Conservation (phyloP, 2,329 filamentous ascomycete species). For the Talaromyces sp. region DNA sequence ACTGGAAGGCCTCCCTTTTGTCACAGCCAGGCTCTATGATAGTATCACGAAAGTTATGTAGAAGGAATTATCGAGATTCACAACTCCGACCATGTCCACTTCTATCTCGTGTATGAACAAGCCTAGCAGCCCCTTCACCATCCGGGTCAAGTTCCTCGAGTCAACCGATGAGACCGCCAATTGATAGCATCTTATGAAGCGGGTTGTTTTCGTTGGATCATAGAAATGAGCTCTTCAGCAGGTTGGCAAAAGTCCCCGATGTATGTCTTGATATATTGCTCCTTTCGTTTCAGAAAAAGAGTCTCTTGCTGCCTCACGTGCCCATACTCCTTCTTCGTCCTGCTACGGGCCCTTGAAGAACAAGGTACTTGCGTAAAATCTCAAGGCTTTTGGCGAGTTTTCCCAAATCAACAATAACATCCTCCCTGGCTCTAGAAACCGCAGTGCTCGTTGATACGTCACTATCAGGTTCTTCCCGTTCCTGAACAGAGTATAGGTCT, state of each 20-base stretch:
- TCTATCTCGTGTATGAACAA: not conserved
- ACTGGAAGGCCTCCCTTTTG: not conserved
- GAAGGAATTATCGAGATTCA: no score
- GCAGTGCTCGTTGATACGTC: not conserved
- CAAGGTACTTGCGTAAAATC: not conserved
- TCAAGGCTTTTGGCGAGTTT: not conserved
- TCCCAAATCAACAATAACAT: not conserved
- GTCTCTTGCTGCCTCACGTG: not conserved
- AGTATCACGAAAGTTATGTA: no score
- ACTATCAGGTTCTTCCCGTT: not conserved
- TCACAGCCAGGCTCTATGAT: no score
- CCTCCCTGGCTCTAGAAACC: not conserved
- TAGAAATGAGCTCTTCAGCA: not conserved
- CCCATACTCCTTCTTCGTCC: not conserved
- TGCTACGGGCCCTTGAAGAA: no score
- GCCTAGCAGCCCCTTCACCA: not conserved
- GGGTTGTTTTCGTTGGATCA: not conserved
- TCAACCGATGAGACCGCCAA: not conserved
- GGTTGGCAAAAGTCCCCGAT: not conserved
- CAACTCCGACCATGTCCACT: not conserved
- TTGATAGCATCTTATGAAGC: not conserved
- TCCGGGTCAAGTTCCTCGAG: not conserved
- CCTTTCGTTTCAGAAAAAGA: not conserved
- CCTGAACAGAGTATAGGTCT: not conserved
- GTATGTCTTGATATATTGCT: not conserved